phyloP scores from a whole-genome alignment of 495 filamentous ascomycete species.

The Aspergillus olivimuriae region DNA sequence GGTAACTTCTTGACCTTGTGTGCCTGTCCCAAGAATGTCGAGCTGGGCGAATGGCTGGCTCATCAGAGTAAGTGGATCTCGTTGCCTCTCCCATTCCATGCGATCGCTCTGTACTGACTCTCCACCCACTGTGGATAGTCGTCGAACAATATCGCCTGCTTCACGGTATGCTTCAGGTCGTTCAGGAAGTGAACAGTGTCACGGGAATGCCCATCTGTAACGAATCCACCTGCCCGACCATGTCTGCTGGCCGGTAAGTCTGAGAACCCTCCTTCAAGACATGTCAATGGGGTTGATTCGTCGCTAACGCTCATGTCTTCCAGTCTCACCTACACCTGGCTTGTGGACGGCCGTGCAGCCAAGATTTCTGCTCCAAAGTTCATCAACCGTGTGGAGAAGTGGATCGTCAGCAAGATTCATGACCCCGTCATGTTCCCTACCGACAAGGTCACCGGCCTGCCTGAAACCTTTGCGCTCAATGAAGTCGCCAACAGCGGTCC shows the following conservation, averaged over 20 bases:
- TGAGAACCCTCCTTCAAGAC: conserved; percentile 5
- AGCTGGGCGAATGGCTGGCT: conserved; percentile 88
- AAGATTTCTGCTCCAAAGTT: conserved; percentile 78
- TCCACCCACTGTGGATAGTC: conserved; percentile 41
- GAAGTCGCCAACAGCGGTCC: conserved; percentile 52
- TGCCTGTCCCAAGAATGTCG: conserved; percentile 80
- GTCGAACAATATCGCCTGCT: conserved; percentile 87
- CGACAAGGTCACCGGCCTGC: conserved; percentile 50
- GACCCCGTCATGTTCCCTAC: conserved; percentile 84
- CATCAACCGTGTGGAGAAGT: conserved; percentile 86
- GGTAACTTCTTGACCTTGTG: conserved; percentile 95
- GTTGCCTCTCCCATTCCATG: not conserved
- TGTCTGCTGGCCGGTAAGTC: conserved; percentile 85
- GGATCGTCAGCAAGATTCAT: conserved; percentile 87
- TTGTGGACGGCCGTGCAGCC: conserved; percentile 43
- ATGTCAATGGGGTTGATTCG: too few species aligned
- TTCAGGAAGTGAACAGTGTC: conserved; percentile 70
- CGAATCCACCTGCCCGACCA: conserved; percentile 72
- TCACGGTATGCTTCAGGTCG: conserved; percentile 73
- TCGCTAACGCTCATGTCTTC: too few species aligned
- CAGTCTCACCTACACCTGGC: conserved; percentile 91
- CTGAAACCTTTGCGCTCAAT: conserved; percentile 54
- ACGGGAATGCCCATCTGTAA: conserved; percentile 74
- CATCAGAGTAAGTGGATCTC: conserved; percentile 73
- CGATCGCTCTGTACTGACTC: conserved; percentile 13